Evolutionary conservation across 805 yeast genomes (phyloP).

Genomic region (Yarrowia porcina): DNA sequence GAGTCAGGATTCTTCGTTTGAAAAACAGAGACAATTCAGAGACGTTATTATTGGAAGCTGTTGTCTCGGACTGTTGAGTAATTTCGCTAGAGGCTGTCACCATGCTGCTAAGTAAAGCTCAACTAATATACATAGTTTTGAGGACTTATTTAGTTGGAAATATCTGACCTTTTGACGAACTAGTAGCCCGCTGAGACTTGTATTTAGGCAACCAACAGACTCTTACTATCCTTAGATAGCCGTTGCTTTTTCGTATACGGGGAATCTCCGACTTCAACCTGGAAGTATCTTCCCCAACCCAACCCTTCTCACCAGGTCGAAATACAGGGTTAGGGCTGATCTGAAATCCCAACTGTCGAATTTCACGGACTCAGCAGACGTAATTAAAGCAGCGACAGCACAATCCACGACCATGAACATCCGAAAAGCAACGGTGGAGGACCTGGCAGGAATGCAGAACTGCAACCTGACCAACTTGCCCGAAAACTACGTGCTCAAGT

Average conservation of each 20-base stretch:
- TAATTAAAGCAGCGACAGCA: not conserved
- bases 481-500: conserved; percentile 88
- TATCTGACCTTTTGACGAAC: too few species aligned
- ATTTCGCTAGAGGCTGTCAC: too few species aligned
- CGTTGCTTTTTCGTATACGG: too few species aligned
- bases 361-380: not conserved
- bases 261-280: too few species aligned
- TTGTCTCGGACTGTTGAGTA: too few species aligned
- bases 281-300: too few species aligned
- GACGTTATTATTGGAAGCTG: not conserved
- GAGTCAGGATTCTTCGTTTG: not conserved
- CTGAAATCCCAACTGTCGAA: conserved; percentile 10
- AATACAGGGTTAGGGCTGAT: conserved; percentile 12
- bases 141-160: too few species aligned
- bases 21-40: not conserved
- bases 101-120: too few species aligned
- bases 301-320: not conserved
- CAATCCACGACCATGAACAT: conserved; percentile 54
- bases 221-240: too few species aligned
- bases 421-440: conserved; percentile 80
- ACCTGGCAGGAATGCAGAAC: conserved; percentile 92
- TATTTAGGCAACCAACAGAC: too few species aligned
- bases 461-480: conserved; percentile 90
- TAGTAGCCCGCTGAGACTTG: too few species aligned
- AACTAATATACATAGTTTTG: too few species aligned